A percentile compares a stretch with the other conserved stretches of the same genome.
These are phyloP conservation scores for Lipomyces yarrowii DNA, from an alignment of 1,139 yeast genomes.

Conservation along the genomic window DNA sequence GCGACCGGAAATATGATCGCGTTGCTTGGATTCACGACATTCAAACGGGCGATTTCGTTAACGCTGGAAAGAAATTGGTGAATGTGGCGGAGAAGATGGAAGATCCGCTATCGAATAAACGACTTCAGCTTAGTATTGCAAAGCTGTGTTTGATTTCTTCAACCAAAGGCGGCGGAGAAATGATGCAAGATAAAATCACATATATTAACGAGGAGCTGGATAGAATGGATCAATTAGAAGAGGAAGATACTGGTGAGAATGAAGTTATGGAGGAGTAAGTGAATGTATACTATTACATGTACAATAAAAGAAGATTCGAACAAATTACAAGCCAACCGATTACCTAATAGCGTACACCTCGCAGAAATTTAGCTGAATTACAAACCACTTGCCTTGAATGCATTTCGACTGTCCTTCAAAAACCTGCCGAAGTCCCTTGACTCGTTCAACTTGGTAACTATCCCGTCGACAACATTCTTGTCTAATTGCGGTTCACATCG, in stretches of 20 bases:
- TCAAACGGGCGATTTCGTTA: constrained; percentile 51
- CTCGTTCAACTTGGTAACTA: constrained; percentile 30
- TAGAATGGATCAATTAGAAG: background rate
- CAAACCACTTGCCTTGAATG: constrained; percentile 16
- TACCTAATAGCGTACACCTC: background rate
- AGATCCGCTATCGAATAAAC: constrained; percentile 53
- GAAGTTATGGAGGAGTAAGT: constrained; percentile 10
- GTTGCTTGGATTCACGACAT: constrained; percentile 78
- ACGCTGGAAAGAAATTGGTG: constrained; percentile 54
- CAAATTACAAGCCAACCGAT: background rate
- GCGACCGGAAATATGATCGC: constrained; percentile 52
- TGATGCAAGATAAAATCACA: constrained; percentile 9
- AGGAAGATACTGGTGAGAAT: background rate
- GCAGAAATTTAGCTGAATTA: background rate
- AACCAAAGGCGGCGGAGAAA: constrained; percentile 8
- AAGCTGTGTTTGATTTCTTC: constrained; percentile 48
- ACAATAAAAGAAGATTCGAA: background rate
- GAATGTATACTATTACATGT: background rate
- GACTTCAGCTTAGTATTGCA: constrained; percentile 68
- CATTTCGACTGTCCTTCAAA: constrained; percentile 18
- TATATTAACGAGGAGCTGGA: constrained; percentile 5
- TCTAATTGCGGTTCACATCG: constrained; percentile 21
- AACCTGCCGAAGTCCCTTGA: constrained; percentile 27
- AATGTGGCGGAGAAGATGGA: constrained; percentile 48
- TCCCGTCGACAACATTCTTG: constrained; percentile 22